Evolutionary conservation across 139 green algal species (phyloP), one percentile per base, ranked within the genome.

Genomic region (Closterium sp.): DNA sequence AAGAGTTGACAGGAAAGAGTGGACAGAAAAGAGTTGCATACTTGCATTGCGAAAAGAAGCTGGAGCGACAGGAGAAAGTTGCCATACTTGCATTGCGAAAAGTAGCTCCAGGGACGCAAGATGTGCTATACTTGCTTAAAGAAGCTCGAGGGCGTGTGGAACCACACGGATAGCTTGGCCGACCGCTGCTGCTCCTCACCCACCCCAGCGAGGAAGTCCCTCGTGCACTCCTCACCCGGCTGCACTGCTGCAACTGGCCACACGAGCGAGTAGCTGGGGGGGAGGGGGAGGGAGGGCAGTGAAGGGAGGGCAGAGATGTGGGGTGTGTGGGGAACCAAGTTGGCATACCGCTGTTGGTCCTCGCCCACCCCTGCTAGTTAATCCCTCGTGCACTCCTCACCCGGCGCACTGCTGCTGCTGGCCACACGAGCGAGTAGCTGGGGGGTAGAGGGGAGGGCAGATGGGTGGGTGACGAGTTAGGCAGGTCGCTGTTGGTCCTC

Each of bases 151-250:
- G 55, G 55, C 55, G 55, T 76, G 55, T 76, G 55, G 55, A 76
- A 76, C 55, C 55, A 76, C 12, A 76, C 55, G 12, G 10, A 76
- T 3, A 76, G 55, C 55, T 76, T 76, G 12, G 55, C 10, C 25
- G 55, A 76, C 16, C 55, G 55, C 16, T 76, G 55, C 16, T 76
- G 55, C 55, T 76, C 55, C 55, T 76, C 55, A 2, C 55, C 55
- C 55, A 90, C 55, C 23, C 87, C 87, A 28, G 87, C 33, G 33
- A 90, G 87, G 28, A 34, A 92, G 84, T 90, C 84, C 23, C 84
- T 31, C 35, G 84, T 90, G 84, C 33, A 76, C 30, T 88, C 84
- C 33, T 88, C 33, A 19, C 34, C 34, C 9, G 30, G 84, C 34
- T 30, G 28, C 12, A 92, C 28, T n/a, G 91, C 25, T n/a, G 23